These are phyloP conservation scores for Xylariaceae sp. DNA, from an alignment of 2,329 filamentous ascomycete species.

Conservation along the genomic window DNA sequence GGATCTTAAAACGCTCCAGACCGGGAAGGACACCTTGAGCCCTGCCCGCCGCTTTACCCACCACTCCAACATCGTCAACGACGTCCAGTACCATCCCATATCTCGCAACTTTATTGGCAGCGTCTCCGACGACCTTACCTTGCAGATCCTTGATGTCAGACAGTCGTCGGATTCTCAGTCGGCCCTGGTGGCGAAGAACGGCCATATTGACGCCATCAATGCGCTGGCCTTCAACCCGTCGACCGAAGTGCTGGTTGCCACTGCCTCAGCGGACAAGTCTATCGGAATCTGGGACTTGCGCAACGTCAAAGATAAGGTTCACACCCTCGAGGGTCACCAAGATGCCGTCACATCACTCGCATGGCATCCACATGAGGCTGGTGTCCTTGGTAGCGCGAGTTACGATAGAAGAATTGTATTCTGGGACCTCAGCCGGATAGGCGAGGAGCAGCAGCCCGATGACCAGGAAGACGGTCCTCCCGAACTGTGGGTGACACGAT, in stretches of 20 bases:
- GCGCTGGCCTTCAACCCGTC: slow-evolving; percentile 91
- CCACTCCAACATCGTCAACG: slow-evolving; percentile 88
- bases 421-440: slow-evolving; percentile 89
- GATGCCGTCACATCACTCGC: slow-evolving; percentile 87
- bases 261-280: slow-evolving; percentile 90
- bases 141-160: slow-evolving; percentile 88
- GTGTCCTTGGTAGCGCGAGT: slow-evolving; percentile 83
- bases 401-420: slow-evolving; percentile 93
- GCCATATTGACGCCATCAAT: slow-evolving; percentile 91
- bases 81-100: slow-evolving; percentile 90
- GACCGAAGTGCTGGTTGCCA: slow-evolving; percentile 84
- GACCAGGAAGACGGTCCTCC: slow-evolving; percentile 93
- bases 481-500: slow-evolving; percentile 64
- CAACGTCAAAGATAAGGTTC: slow-evolving; percentile 82
- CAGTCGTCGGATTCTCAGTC: slow-evolving; percentile 59
- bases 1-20: slow-evolving; percentile 74
- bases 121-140: slow-evolving; percentile 89
- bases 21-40: slow-evolving; percentile 63
- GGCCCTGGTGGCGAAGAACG: slow-evolving; percentile 62
- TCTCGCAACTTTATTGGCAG: slow-evolving; percentile 82
- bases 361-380: slow-evolving; percentile 89
- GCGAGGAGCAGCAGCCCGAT: slow-evolving; percentile 90
- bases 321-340: slow-evolving; percentile 81
- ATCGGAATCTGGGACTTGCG: slow-evolving; percentile 94
- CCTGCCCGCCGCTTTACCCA: slow-evolving; percentile 75